Conservation (phyloP, 176 grass and related monocot genomes). For the Puya raimondii region DNA sequence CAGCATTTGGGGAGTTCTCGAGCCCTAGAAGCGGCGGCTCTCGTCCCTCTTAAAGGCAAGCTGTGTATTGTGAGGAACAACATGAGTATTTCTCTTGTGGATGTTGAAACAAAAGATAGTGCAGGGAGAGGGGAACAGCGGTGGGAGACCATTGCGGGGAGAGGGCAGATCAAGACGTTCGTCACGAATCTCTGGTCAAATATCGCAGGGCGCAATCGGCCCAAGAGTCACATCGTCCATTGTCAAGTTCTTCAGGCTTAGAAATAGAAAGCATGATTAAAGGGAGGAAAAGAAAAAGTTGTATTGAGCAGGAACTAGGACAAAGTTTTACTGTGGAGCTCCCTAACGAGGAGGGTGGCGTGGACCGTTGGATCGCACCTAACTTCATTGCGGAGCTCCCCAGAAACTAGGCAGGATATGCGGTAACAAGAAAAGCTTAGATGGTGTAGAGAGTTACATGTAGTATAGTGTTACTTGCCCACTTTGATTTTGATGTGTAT, state of each 20-base stretch:
- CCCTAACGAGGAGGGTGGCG: too few species aligned
- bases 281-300: too few species aligned
- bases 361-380: too few species aligned
- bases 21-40: slow-evolving; percentile 50
- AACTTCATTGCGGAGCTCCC: too few species aligned
- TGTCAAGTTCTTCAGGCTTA: slow-evolving; percentile 81
- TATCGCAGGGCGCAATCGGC: slow-evolving; percentile 35
- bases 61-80: slow-evolving; percentile 70
- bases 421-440: too few species aligned
- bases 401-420: too few species aligned
- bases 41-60: slow-evolving; percentile 42
- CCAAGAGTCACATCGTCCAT: slow-evolving; percentile 50
- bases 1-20: slow-evolving; percentile 54
- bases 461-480: too few species aligned
- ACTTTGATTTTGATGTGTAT: too few species aligned
- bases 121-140: slow-evolving; percentile 10
- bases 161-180: slow-evolving; percentile 42
- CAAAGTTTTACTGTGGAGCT: too few species aligned
- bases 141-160: slow-evolving; percentile 50
- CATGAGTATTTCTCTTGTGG: slow-evolving; percentile 61
- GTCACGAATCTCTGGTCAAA: slow-evolving; percentile 40
- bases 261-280: neutral
- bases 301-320: too few species aligned
- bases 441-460: too few species aligned
- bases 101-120: slow-evolving; percentile 8